These are phyloP conservation scores for Fraxinus greggii DNA, from an alignment of 305 asterid species.

Conservation along the genomic window DNA sequence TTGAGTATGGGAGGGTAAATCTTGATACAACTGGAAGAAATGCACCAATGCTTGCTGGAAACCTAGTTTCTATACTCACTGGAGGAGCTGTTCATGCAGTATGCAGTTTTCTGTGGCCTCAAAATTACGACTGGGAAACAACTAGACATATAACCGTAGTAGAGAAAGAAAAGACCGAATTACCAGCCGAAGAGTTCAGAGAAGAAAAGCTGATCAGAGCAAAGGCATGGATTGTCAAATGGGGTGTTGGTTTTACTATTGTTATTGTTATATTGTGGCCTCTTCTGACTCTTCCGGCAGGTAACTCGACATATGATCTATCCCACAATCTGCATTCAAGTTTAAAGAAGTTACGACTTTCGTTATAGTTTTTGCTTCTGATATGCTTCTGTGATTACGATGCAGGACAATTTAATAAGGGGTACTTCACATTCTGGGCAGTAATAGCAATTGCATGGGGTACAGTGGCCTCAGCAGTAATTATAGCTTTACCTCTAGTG, in stretches of 20 bases:
- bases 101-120: conserved; percentile 73
- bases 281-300: conserved; percentile 79
- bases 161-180: conserved; percentile 66
- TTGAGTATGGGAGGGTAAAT: conserved; percentile 70
- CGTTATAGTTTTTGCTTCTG: background rate
- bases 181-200: conserved; percentile 56
- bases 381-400: background rate
- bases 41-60: conserved; percentile 91
- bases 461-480: conserved; percentile 70
- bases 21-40: conserved; percentile 93
- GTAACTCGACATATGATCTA: conserved; percentile 26
- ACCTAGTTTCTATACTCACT: conserved; percentile 74
- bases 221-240: conserved; percentile 75
- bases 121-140: conserved; percentile 75
- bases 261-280: conserved; percentile 76
- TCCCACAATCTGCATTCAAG: background rate
- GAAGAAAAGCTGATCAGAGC: conserved; percentile 66
- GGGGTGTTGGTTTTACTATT: conserved; percentile 80
- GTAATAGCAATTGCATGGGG: conserved; percentile 86
- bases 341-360: background rate
- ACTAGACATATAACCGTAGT: conserved; percentile 74
- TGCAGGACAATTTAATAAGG: conserved; percentile 76
- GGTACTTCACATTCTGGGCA: conserved; percentile 92
- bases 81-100: conserved; percentile 74
- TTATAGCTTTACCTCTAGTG: conserved; percentile 62